Evolutionary conservation across 768 basidiomycete species (phyloP).

Genomic region (Gloeophyllum trabeum): DNA sequence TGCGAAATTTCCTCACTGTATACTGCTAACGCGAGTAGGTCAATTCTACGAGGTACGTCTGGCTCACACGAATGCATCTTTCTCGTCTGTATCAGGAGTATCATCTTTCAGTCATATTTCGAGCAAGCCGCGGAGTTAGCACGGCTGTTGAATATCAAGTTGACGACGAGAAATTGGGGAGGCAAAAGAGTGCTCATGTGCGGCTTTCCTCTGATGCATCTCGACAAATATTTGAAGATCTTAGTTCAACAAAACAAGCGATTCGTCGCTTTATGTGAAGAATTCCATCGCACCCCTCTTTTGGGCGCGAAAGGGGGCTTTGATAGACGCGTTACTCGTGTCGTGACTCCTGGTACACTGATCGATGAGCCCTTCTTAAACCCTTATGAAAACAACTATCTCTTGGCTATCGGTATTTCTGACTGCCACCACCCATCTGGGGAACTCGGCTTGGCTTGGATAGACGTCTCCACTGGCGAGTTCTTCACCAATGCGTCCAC

Average conservation of each 20-base stretch:
- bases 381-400: conserved; percentile 81
- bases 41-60: conserved; percentile 83
- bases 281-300: conserved; percentile 48
- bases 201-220: conserved; percentile 79
- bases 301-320: conserved; percentile 47
- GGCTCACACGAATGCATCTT: not conserved
- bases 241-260: conserved; percentile 75
- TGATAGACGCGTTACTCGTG: conserved; percentile 72
- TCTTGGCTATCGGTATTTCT: conserved; percentile 49
- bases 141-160: conserved; percentile 68
- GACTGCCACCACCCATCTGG: conserved; percentile 4
- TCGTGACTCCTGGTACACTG: conserved; percentile 90
- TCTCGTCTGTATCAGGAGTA: not conserved
- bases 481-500: conserved; percentile 66
- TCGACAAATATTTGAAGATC: conserved; percentile 80
- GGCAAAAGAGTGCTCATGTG: conserved; percentile 68
- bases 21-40: conserved; percentile 86
- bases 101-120: conserved; percentile 72
- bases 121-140: conserved; percentile 79
- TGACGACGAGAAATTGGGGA: conserved; percentile 69
- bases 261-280: conserved; percentile 91
- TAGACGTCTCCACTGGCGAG: conserved; percentile 90
- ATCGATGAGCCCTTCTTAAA: conserved; percentile 87
- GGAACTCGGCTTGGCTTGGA: conserved; percentile 75
- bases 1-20: conserved; percentile 72